These are phyloP conservation scores for Candida bentonensis DNA, from an alignment of 805 yeast species.

Conservation along the genomic window DNA sequence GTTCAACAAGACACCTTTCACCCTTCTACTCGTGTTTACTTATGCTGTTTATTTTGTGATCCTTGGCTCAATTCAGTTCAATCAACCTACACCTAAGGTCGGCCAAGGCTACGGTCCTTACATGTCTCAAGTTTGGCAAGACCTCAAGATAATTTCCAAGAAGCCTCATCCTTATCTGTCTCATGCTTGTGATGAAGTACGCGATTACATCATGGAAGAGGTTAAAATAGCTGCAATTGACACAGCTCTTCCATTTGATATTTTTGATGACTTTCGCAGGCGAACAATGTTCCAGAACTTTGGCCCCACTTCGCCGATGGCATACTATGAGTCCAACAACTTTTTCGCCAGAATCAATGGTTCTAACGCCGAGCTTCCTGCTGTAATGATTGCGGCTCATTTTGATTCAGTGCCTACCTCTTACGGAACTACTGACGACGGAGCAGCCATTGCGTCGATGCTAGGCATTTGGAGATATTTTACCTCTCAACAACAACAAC, in stretches of 20 bases:
- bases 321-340: slow-evolving; percentile 70
- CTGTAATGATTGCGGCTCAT: slow-evolving; percentile 69
- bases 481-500: slow-evolving; percentile 29
- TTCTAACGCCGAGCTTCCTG: slow-evolving; percentile 39
- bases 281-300: slow-evolving; percentile 38
- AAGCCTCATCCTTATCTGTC: slow-evolving; percentile 70
- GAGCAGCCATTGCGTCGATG: slow-evolving; percentile 74
- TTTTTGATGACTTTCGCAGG: slow-evolving; percentile 27
- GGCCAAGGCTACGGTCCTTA: slow-evolving; percentile 5
- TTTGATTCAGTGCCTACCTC: slow-evolving; percentile 82
- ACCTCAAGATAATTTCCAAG: slow-evolving; percentile 53
- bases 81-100: slow-evolving; percentile 8
- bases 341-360: slow-evolving; percentile 68
- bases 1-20: slow-evolving; percentile 12
- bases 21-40: slow-evolving; percentile 8
- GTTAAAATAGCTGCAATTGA: slow-evolving; percentile 24
- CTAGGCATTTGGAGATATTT: slow-evolving; percentile 50
- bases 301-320: slow-evolving; percentile 20
- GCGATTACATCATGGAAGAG: slow-evolving; percentile 42
- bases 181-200: slow-evolving; percentile 61
- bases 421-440: slow-evolving; percentile 84
- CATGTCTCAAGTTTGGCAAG: slow-evolving; percentile 41
- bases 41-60: slow-evolving; percentile 5
- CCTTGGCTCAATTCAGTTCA: slow-evolving; percentile 3
- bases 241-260: slow-evolving; percentile 19